phyloP scores from a whole-genome alignment of 805 yeast genomes.

The Yarrowia divulgata region DNA sequence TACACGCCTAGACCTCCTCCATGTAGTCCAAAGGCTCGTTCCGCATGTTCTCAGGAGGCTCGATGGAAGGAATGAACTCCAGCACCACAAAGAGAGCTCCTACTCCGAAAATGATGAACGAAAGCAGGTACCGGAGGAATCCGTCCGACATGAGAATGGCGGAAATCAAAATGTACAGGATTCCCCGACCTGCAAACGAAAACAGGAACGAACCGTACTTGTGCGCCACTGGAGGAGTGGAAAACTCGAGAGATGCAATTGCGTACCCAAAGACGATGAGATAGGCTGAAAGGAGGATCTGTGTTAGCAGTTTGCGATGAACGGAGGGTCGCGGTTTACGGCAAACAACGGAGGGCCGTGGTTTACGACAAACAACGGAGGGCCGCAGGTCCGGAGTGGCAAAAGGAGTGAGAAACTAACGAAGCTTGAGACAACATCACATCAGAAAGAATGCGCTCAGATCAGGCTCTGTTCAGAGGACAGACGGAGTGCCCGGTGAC shows the following conservation, averaged over 20 bases:
- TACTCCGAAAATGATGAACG: slow-evolving; percentile 61
- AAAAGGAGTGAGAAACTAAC: too few relatives aligned
- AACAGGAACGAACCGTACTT: slow-evolving; percentile 61
- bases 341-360: too few relatives aligned
- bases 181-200: slow-evolving; percentile 77
- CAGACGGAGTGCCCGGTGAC: too few relatives aligned
- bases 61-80: slow-evolving; percentile 75
- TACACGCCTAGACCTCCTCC: slow-evolving; percentile 18
- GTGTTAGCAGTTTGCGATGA: not conserved
- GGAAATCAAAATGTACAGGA: slow-evolving; percentile 62
- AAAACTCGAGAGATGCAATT: slow-evolving; percentile 53
- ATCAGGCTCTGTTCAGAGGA: too few relatives aligned
- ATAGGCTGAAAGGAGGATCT: slow-evolving; percentile 13
- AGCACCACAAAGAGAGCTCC: slow-evolving; percentile 68
- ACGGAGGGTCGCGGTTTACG: too few relatives aligned
- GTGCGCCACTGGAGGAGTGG: slow-evolving; percentile 58
- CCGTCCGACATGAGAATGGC: slow-evolving; percentile 60
- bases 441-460: too few relatives aligned
- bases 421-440: too few relatives aligned
- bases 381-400: not conserved
- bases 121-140: slow-evolving; percentile 63
- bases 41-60: slow-evolving; percentile 83
- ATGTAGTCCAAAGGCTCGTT: slow-evolving; percentile 34
- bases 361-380: too few relatives aligned
- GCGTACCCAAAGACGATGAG: slow-evolving; percentile 45